Evolutionary conservation across 83 land plant genomes (phyloP).

Genomic region (Picea abies): DNA sequence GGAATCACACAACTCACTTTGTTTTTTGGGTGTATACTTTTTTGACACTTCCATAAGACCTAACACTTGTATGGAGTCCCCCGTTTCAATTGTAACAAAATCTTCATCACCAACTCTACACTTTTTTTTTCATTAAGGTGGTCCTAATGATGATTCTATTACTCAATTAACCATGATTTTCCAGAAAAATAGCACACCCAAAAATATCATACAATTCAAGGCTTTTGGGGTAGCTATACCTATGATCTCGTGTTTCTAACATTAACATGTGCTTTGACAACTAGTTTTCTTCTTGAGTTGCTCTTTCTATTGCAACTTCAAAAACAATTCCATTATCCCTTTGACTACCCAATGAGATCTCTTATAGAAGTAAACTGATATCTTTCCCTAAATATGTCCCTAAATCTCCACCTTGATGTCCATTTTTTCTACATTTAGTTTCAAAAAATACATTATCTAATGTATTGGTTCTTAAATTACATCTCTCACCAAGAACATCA

Average conservation of each 20-base stretch:
- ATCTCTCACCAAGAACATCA: not conserved
- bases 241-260: too few species aligned
- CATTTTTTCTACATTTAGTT: not conserved
- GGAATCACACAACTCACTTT: not conserved
- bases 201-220: too few species aligned
- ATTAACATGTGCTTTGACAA: too few species aligned
- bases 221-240: too few species aligned
- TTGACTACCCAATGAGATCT: not conserved
- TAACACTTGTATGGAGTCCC: not conserved
- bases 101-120: not conserved
- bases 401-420: not conserved
- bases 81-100: not conserved
- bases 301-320: not conserved
- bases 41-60: not conserved
- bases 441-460: not conserved
- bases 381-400: not conserved
- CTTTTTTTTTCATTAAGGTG: not conserved
- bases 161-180: too few species aligned
- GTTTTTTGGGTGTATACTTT: not conserved
- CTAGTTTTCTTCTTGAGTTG: too few species aligned
- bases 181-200: not conserved
- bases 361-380: too few species aligned
- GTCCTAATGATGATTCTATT: not conserved
- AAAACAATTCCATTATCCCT: not conserved
- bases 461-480: not conserved